Evolutionary conservation across 306 rosid genomes (phyloP), one percentile per base, ranked within the genome.

Genomic region (Medicago lupulina): DNA sequence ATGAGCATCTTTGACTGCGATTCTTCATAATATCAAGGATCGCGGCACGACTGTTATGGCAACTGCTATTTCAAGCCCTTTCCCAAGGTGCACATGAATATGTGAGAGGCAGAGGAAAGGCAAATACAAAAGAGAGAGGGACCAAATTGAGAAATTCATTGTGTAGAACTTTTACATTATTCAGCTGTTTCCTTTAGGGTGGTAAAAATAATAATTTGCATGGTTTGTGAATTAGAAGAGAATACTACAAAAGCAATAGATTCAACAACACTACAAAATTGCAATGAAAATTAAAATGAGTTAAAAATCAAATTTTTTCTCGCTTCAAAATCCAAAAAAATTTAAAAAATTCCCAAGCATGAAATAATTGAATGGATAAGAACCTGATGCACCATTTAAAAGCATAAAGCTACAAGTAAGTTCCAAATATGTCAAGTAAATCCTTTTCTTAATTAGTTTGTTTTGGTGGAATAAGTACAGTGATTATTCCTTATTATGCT

Each of bases 331-430:
- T 68, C 41, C 69, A 70, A 49, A 39, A 39, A 76, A 17, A 31
- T 3, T 0, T 0, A 31, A 34, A 34, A 34, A 34, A 34, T 28
- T 21, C 11, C 69, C 55, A 14, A 43, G 80, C 71, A 74, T 77
- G 66, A 57, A 63, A 75, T 64, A 84, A 77, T 71, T 73, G 76
- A 85, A 77, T 75, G 81, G 89, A 88, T 88, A 85, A 86, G 87
- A 90, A 88, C 83, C 79, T 23, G 90, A 84, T 88, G 79, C 90
- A 75, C 63, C 28, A 54, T 65, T 65, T 64, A 67, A 81, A 83
- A 81, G 76, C 58, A 68, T 68, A 80, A 81, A 65, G 71, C 85
- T 31, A 82, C 67, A 44, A 77, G 60, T 57, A 76, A 79, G 76
- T 50, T 80, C 79, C 79, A 76, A 61, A 80, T 17, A 65, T 82